phyloP scores from a whole-genome alignment of 306 rosid genomes.

The Malus sieversii region DNA sequence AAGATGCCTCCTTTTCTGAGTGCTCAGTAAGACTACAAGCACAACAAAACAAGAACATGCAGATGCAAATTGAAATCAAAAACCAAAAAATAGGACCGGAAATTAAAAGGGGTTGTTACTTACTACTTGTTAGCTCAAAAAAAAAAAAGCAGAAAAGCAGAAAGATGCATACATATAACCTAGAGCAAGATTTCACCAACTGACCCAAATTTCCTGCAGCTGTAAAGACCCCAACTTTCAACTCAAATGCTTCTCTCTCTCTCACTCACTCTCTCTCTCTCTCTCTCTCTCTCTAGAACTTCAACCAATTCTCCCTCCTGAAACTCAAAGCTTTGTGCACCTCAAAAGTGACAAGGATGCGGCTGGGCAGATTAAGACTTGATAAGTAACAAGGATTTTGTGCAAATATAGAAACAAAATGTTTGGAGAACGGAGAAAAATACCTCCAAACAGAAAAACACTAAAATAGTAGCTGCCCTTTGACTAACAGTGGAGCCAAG shows the following conservation, averaged over 20 bases:
- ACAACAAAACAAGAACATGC: slow-evolving; percentile 1
- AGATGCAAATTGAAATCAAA: neutral
- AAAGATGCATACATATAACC: neutral
- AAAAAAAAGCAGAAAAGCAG: neutral
- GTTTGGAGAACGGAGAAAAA: slow-evolving; percentile 8
- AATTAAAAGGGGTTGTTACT: neutral
- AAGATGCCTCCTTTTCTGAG: slow-evolving; percentile 5
- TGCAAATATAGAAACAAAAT: slow-evolving; percentile 5
- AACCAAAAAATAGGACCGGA: neutral
- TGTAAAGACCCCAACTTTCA: neutral
- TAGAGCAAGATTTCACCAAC: neutral
- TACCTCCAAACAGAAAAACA: slow-evolving; percentile 13
- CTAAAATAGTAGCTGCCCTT: slow-evolving; percentile 9
- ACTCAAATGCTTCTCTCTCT: neutral
- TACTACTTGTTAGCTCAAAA: neutral
- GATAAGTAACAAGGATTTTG: neutral
- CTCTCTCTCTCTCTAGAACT: neutral
- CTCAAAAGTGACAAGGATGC: slow-evolving; percentile 9
- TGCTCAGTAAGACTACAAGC: neutral
- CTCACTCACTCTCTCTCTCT: neutral
- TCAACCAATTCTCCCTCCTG: slow-evolving; percentile 6
- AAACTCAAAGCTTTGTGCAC: slow-evolving; percentile 7
- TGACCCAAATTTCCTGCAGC: neutral
- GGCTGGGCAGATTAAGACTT: neutral
- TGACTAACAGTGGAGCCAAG: neutral